phyloP scores from a whole-genome alignment of 2,329 filamentous ascomycete species.

The Sphaerulina vaccinii region DNA sequence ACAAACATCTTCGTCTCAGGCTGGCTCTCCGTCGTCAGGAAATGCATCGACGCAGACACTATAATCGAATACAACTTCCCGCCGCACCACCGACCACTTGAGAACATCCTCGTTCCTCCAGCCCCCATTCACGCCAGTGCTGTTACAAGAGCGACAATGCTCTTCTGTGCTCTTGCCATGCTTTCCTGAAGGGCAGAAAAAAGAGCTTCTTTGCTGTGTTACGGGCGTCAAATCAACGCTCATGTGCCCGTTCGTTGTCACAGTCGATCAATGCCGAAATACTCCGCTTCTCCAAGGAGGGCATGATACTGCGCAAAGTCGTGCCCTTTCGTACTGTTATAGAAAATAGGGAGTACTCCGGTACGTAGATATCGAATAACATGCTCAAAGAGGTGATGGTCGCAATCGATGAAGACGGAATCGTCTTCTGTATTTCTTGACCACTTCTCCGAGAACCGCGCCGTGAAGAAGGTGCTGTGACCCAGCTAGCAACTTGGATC shows the following conservation, averaged over 20 bases:
- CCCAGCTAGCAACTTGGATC: too few species aligned
- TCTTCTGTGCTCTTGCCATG: not conserved
- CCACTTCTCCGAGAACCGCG: too few species aligned
- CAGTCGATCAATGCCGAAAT: slow-evolving; percentile 9
- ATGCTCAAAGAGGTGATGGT: too few species aligned
- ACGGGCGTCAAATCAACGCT: not conserved
- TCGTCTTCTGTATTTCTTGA: too few species aligned
- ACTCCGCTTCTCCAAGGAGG: slow-evolving; percentile 6
- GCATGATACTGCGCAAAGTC: slow-evolving; percentile 8
- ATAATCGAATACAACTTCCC: slow-evolving; percentile 1
- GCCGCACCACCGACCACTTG: not conserved
- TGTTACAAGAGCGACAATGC: not conserved
- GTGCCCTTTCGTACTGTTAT: not conserved
- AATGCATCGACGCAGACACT: not conserved
- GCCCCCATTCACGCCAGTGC: not conserved
- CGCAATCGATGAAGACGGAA: too few species aligned
- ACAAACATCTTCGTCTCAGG: too few species aligned
- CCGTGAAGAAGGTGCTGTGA: too few species aligned
- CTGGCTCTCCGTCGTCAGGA: not conserved
- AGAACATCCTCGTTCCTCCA: not conserved
- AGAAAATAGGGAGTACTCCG: slow-evolving; percentile 7
- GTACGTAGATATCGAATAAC: too few species aligned
- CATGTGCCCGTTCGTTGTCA: not conserved
- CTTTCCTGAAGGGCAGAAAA: not conserved
- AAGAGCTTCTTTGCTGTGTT: too few species aligned